Percentiles rank a stretch among this genome's conserved stretches.
These are phyloP conservation scores for Mortierella sp. DNA, from an alignment of 371 early-diverging fungal species.

Conservation along the genomic window DNA sequence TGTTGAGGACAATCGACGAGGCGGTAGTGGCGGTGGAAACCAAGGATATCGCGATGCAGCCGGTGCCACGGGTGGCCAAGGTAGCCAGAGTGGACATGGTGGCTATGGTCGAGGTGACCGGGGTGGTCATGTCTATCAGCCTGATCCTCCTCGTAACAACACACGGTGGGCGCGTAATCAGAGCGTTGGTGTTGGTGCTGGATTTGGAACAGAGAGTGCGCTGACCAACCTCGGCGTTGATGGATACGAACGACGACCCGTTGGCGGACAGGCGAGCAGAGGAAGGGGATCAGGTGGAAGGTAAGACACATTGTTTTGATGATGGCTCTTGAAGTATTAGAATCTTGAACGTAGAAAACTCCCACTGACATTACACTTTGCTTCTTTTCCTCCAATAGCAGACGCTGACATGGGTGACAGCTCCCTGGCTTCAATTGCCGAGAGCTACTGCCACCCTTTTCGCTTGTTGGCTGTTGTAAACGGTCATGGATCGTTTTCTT, in stretches of 20 bases:
- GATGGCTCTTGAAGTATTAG: too few relatives aligned
- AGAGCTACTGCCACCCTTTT: background rate
- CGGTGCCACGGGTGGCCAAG: constrained; percentile 6
- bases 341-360: background rate
- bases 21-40: constrained; percentile 18
- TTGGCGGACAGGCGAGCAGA: constrained; percentile 45
- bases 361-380: background rate
- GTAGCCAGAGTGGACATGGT: too few relatives aligned
- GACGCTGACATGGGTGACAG: constrained; percentile 15
- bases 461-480: background rate
- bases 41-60: constrained; percentile 3
- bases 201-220: constrained; percentile 55
- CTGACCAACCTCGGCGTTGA: constrained; percentile 52
- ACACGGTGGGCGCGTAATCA: constrained; percentile 54
- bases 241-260: constrained; percentile 50
- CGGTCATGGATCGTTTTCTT: background rate
- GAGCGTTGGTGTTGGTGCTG: constrained; percentile 53
- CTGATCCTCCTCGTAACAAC: constrained; percentile 34
- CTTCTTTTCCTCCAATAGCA: background rate
- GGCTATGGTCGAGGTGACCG: constrained; percentile 25
- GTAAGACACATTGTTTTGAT: constrained; percentile 3
- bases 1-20: constrained; percentile 50
- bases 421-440: background rate
- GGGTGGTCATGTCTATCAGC: constrained; percentile 26
- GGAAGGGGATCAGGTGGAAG: constrained; percentile 43